Evolutionary conservation across 306 rosid species (phyloP), one percentile per base, ranked within the genome.

Genomic region (Malus sylvestris): DNA sequence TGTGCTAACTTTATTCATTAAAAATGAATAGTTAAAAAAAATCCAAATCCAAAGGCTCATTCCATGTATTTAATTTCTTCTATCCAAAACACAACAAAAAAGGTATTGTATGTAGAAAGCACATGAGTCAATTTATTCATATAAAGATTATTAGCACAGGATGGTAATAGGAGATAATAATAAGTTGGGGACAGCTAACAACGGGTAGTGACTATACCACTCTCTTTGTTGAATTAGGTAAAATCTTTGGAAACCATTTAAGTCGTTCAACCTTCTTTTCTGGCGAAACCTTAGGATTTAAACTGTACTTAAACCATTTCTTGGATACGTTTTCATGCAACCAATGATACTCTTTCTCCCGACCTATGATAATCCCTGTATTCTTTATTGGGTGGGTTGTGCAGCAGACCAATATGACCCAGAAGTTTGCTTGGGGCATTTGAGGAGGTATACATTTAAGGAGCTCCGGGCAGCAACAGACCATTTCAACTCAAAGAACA

Each of bases 401-500:
- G 38, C 79, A 79, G 80, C 96, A 89, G 99, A 96, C 76, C 99
- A 96, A 89, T 96, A 92, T 57, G 99, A 92, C 74, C 96, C 93
- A 53, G 99, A 96, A 82, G 99, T 96, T 42, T 86, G 97, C 67
- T 90, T 96, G 63, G 99, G 99, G 67, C 99, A 96, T 84, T 80
- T 96, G 79, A 92, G 81, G 85, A 84, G 99, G 86, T 96, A 81
- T 83, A 55, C 99, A 19, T 96, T 92, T 81, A 96, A 92, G 83
- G 99, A 96, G 84, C 98, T 96, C 30, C 83, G 99, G 73, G 80
- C 93, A n/a, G 98, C 99, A 19, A 92, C 99, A 0, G 99, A 91
- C 77, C 97, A 96, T 86, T 96, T 96, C 84, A 90, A 85, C 87
- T 76, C 99, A n/a, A 92, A 89, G 88, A 89, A 96, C 74, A 91